Base-by-base conservation (phyloP, 1,139 yeast genomes). In the Candida smagusa region DNA sequence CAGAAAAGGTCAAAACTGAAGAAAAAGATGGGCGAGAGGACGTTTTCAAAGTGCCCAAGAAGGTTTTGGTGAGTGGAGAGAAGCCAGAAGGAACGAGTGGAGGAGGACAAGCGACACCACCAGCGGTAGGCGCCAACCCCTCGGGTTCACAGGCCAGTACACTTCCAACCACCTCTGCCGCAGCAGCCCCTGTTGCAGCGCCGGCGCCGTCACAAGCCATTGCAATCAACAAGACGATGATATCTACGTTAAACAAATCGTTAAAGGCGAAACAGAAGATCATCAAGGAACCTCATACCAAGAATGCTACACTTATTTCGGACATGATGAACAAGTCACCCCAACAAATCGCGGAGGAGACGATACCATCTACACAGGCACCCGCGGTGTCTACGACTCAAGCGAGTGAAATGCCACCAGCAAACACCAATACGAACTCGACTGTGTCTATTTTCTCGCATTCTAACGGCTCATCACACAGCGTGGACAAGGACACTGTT, bases 251-350 rank as follows among this genome's bases (percentile, higher is more conserved):
- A 30, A 68, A 68, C 45, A 66, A 67, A 44, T 62, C 73, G 3
- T 49, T 68, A 30, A 66, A 64, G 45, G 72, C 71, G 8, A 68
- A 68, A 40, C 74, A 68, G 44, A 63, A 64, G 41, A 59, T 68
- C 35, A 65, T 66, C 37, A 62, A 62, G 38, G 72, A 65, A 35
- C 65, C 71, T 1, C 65, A 59, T 33, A 67, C 68, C 7, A 65
- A 65, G 43, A 65, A 56, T 38, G 44, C 68, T 7, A 49, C 66
- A 12, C 40, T 59, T 9, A 64, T 66, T 24, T 53, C 64, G 11
- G 72, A 67, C 30, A 59, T 65, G 16, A 53, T 66, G 28, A 66
- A 61, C 42, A 51, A 66, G 12, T 62, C 70, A 4, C 71, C 71
- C 2, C 58, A 56, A 39, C 46, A 61, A 6, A 33, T 58, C 1